Evolutionary conservation across 1,284 basidiomycete genomes (phyloP), one percentile per base, ranked within the genome.

Genomic region (Moesziomyces globuligerus): DNA sequence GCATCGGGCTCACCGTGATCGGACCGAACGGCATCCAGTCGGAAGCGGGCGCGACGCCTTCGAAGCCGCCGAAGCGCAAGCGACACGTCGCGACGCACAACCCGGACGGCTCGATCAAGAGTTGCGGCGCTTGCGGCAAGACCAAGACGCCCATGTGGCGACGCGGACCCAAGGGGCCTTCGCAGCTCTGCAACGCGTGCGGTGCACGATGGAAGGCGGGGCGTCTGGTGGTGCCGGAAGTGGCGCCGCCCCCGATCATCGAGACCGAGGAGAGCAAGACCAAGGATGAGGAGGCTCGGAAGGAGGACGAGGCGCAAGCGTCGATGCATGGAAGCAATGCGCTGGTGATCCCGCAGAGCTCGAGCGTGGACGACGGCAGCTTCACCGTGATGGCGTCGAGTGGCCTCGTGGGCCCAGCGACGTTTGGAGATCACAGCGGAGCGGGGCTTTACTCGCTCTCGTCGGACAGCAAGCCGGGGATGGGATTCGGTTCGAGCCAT

Each of bases 121-220:
- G 76, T 48, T 81, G 79, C 45, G 74, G 74, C 10, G 76, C 78
- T 2, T 81, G 79, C 42, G 77, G 75, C 23, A 79, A 79, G 52
- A 78, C 72, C 43, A 75, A 76, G 60, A 81, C 79, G 34, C 79
- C 79, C 24, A 79, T 81, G 78, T 81, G 79, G 79, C 66, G 79
- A 18, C 61, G 79, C 10, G 79, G 79, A 8, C 79, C 79, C 25
- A 72, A 72, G 32, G 79, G 79, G 1, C 76, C 76, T 2, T 74
- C 71, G 42, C 75, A 76, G 56, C 68, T 81, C 25, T 81, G 79
- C 64, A 81, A 81, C 45, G 79, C 79, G 1, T 81, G 79, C 41
- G 79, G 79, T 11, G 79, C 79, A 4, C 74, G 72, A 44, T 81
- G 79, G 79, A 81, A 79, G 56, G 77, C 76, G 9, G 79, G 79